Conservation (phyloP, 345 rosid genomes). For the Citrus inodora region DNA sequence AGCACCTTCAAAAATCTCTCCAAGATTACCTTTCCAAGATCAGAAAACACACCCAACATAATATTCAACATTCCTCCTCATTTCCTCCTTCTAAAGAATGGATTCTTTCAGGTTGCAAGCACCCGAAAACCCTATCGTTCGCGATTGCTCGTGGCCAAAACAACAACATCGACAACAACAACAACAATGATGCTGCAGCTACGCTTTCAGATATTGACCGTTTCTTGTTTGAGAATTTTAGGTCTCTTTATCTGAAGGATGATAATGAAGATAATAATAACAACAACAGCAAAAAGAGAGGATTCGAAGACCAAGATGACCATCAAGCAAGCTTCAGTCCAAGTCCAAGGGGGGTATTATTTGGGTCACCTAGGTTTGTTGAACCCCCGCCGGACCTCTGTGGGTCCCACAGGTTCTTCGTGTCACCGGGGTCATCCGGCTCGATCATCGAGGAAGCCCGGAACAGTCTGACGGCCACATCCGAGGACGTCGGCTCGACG, state of each 20-base stretch:
- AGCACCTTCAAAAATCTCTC: slow-evolving; percentile 58
- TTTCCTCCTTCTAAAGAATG: slow-evolving; percentile 42
- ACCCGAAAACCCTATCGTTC: slow-evolving; percentile 66
- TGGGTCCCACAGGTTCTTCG: slow-evolving; percentile 48
- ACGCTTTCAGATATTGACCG: slow-evolving; percentile 78
- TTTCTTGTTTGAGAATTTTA: slow-evolving; percentile 79
- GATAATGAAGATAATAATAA: slow-evolving; percentile 20
- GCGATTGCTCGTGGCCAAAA: slow-evolving; percentile 21
- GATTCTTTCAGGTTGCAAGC: slow-evolving; percentile 50
- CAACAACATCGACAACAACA: not conserved
- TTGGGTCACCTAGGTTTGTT: slow-evolving; percentile 35
- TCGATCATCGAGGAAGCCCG: slow-evolving; percentile 51
- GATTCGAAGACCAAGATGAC: slow-evolving; percentile 5
- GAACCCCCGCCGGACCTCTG: slow-evolving; percentile 26
- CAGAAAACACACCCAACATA: slow-evolving; percentile 37
- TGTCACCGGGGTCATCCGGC: slow-evolving; percentile 38
- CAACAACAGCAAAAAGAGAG: not conserved
- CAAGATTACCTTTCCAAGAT: slow-evolving; percentile 58
- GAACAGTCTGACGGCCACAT: slow-evolving; percentile 24
- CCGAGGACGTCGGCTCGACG: slow-evolving; percentile 28
- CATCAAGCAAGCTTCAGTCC: not conserved
- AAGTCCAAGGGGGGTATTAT: slow-evolving; percentile 4
- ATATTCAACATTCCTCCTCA: slow-evolving; percentile 29
- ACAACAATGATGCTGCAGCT: slow-evolving; percentile 36
- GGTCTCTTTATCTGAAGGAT: slow-evolving; percentile 61